Percentiles rank a stretch among this genome's conserved stretches.
phyloP scores from a whole-genome alignment of 352 stramenopile species.

The Phytophthora sp. region DNA sequence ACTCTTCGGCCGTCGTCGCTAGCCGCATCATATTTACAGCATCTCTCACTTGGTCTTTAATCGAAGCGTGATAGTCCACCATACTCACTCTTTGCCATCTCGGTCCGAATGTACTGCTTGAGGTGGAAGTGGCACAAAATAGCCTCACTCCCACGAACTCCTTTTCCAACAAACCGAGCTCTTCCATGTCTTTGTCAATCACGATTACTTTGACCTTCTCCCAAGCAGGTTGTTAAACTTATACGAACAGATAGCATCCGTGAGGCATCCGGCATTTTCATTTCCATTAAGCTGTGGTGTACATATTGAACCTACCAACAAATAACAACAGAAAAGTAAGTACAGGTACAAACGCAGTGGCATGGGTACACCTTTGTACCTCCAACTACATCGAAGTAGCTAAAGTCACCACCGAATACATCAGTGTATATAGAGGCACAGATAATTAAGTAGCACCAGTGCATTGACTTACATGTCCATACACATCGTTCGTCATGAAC shows the following conservation, averaged over 20 bases:
- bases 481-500: too few species aligned
- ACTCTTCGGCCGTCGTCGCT: background rate
- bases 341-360: too few species aligned
- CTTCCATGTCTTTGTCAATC: background rate
- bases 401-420: too few species aligned
- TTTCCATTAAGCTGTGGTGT: constrained; percentile 1
- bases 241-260: background rate
- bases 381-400: too few species aligned
- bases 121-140: constrained; percentile 10
- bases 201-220: constrained; percentile 1
- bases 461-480: too few species aligned
- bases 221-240: background rate
- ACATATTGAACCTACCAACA: background rate
- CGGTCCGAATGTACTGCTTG: constrained; percentile 2
- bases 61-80: background rate
- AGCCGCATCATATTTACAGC: background rate
- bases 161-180: background rate
- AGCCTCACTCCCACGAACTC: background rate
- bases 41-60: background rate
- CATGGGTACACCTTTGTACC: too few species aligned
- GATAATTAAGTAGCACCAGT: too few species aligned
- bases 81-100: background rate
- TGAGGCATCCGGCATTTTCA: background rate
- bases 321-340: too few species aligned
- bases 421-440: too few species aligned